phyloP scores from a whole-genome alignment of 1,284 basidiomycete genomes.

The Sphagnurus paluster region DNA sequence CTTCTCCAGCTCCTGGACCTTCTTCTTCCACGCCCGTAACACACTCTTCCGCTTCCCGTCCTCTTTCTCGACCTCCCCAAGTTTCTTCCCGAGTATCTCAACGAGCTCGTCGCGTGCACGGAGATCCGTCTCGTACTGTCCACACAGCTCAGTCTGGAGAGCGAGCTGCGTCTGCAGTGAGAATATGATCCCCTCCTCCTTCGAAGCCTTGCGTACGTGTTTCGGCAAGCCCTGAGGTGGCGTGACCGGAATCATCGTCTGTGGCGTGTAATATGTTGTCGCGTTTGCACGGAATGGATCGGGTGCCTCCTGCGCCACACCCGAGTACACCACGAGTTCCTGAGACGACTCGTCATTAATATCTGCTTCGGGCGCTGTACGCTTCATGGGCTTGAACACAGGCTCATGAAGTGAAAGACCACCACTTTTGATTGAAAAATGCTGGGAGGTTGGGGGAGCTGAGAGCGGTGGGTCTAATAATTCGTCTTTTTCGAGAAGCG shows the following conservation, averaged over 20 bases:
- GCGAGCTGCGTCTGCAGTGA: constrained; percentile 71
- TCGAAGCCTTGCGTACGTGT: constrained; percentile 62
- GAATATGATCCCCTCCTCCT: constrained; percentile 67
- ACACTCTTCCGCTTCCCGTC: constrained; percentile 53
- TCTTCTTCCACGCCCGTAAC: constrained; percentile 67
- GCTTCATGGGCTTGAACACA: constrained; percentile 55
- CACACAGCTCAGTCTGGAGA: constrained; percentile 65
- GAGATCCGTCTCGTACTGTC: constrained; percentile 74
- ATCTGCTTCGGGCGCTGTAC: constrained; percentile 50
- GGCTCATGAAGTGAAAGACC: constrained; percentile 61
- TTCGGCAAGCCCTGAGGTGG: constrained; percentile 50
- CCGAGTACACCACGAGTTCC: constrained; percentile 47
- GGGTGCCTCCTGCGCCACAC: constrained; percentile 44
- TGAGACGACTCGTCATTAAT: constrained; percentile 56
- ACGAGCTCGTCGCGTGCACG: constrained; percentile 69
- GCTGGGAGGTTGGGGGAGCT: constrained; percentile 27
- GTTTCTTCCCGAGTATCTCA: constrained; percentile 52
- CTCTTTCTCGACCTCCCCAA: constrained; percentile 58
- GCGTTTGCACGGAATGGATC: constrained; percentile 74
- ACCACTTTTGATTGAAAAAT: constrained; percentile 36
- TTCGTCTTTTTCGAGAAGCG: constrained; percentile 24
- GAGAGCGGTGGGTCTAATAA: constrained; percentile 4
- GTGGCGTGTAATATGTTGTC: constrained; percentile 74
- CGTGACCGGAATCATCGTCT: constrained; percentile 65
- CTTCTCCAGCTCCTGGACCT: constrained; percentile 67